Percentiles rank a stretch among this genome's conserved stretches.
These are phyloP conservation scores for Corchorus olitorius DNA, from an alignment of 345 rosid species.

Conservation along the genomic window DNA sequence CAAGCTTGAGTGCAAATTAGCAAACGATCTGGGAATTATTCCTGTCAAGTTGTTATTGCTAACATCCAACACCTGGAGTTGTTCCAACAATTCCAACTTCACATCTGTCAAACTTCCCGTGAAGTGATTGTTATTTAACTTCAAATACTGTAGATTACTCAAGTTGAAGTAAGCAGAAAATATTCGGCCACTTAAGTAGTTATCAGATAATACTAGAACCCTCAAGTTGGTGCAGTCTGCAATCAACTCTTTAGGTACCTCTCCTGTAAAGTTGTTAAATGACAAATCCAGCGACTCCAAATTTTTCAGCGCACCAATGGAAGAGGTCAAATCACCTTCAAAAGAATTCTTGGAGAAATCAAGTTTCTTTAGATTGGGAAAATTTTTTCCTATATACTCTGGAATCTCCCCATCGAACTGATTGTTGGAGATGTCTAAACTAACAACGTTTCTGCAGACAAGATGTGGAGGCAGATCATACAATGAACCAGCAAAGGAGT, in stretches of 20 bases:
- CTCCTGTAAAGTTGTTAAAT: background rate
- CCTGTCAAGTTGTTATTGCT: background rate
- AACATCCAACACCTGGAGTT: background rate
- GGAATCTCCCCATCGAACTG: too few relatives aligned
- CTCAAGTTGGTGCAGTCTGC: background rate
- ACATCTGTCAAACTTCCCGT: background rate
- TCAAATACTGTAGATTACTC: background rate
- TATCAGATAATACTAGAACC: background rate
- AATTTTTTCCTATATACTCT: background rate
- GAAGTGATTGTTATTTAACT: background rate
- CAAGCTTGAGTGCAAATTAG: background rate
- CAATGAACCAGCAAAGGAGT: too few relatives aligned
- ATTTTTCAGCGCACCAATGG: background rate
- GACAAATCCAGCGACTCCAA: background rate
- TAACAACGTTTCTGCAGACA: too few relatives aligned
- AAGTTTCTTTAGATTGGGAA: background rate
- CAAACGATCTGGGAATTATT: conserved; percentile 22
- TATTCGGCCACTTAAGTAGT: conserved; percentile 3
- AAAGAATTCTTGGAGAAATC: background rate
- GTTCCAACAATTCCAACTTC: too few relatives aligned
- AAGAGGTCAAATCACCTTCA: background rate
- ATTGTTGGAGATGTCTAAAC: too few relatives aligned
- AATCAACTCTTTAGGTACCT: conserved; percentile 5
- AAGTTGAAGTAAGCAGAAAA: conserved; percentile 12
- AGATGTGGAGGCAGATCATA: too few relatives aligned